Percentiles rank a stretch among this genome's conserved stretches.
Evolutionary conservation across 1,284 basidiomycete species (phyloP).

Genomic region (Malassezia dermatis): DNA sequence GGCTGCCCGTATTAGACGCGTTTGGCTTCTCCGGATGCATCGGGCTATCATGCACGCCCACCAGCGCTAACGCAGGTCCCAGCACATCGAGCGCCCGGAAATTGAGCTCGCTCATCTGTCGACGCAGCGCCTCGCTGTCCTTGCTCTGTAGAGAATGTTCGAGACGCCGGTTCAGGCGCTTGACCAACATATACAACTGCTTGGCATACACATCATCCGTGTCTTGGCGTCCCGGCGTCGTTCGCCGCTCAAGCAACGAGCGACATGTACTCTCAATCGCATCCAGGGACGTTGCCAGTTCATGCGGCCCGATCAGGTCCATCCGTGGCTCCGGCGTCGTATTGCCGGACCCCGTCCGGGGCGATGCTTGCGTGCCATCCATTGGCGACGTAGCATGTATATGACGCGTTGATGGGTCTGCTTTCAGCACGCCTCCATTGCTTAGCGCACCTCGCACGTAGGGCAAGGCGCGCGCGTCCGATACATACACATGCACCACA

Average conservation of each 20-base stretch:
- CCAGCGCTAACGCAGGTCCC: constrained; percentile 10
- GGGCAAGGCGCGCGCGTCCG: constrained; percentile 9
- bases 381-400: not conserved
- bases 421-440: constrained; percentile 8
- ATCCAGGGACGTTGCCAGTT: constrained; percentile 8
- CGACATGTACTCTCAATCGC: constrained; percentile 10
- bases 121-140: constrained; percentile 5
- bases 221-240: not conserved
- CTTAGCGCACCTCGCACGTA: constrained; percentile 15
- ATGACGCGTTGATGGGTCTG: not conserved
- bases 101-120: constrained; percentile 7
- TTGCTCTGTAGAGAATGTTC: not conserved
- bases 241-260: constrained; percentile 1
- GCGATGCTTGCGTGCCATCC: not conserved
- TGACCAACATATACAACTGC: constrained; percentile 5
- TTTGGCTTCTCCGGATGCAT: not conserved
- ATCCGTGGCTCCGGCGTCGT: not conserved
- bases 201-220: not conserved
- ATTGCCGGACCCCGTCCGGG: not conserved
- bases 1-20: constrained; percentile 6
- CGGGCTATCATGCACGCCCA: not conserved
- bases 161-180: constrained; percentile 2
- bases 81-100: constrained; percentile 13
- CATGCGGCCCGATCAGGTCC: constrained; percentile 1
- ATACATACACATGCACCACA: constrained; percentile 12